Evolutionary conservation across 192 early-diverging fungal species (phyloP).

Genomic region (Phycomyces blakesleeanus): DNA sequence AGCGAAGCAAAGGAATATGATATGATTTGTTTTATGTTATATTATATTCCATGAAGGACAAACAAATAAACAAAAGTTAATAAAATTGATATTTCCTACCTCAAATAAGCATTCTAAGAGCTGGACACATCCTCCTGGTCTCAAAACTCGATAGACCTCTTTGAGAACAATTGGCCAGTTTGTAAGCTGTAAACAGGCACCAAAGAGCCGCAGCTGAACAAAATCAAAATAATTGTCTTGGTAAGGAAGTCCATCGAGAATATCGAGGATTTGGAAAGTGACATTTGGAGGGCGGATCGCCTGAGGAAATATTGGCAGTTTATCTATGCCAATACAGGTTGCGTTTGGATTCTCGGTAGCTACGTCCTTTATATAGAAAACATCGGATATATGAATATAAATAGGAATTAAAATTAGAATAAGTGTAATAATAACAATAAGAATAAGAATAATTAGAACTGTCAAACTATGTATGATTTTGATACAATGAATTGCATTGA

Average conservation of each 20-base stretch:
- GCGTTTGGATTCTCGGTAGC: conserved; percentile 8
- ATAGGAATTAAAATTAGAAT: no score
- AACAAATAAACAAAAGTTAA: no score
- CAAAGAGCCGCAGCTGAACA: conserved; percentile 26
- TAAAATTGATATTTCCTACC: conserved; percentile 3
- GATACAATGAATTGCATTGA: no score
- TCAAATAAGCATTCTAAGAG: conserved; percentile 18
- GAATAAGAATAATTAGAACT: no score
- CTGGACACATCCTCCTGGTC: conserved; percentile 27
- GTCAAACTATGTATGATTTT: no score
- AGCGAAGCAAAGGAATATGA: no score
- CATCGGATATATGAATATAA: no score
- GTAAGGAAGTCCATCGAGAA: conserved; percentile 19
- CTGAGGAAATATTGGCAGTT: conserved; percentile 15
- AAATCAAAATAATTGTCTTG: conserved; percentile 30
- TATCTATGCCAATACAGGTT: conserved; percentile 9
- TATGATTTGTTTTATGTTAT: no score
- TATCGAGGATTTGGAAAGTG: conserved; percentile 15
- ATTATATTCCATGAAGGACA: no score
- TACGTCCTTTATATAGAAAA: no score
- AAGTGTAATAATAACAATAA: no score
- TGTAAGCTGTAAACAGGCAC: background rate
- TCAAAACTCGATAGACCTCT: conserved; percentile 20
- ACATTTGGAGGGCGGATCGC: conserved; percentile 24
- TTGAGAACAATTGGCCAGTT: conserved; percentile 18